Evolutionary conservation across 2,329 filamentous ascomycete genomes (phyloP).

Genomic region (Zasmidium citrigriseum): DNA sequence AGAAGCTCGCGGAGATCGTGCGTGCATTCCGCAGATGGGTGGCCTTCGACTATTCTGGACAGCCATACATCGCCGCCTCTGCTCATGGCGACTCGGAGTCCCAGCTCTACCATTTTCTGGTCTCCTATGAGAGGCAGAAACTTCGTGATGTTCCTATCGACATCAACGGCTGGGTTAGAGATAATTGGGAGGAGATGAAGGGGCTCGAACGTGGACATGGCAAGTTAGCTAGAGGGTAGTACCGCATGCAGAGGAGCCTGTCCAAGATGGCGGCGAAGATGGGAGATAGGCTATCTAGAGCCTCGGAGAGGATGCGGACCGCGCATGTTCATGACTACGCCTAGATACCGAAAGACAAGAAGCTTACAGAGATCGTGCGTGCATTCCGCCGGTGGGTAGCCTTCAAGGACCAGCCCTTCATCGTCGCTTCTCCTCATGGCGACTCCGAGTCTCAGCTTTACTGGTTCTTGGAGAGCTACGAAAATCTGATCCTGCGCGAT

Average conservation of each 20-base stretch:
- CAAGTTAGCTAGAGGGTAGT: no score
- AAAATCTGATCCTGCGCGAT: slow-evolving; percentile 11
- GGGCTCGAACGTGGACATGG: no score
- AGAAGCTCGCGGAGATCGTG: slow-evolving; percentile 29
- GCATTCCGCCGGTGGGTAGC: slow-evolving; percentile 30
- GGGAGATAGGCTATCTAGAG: no score
- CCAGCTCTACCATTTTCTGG: slow-evolving; percentile 23
- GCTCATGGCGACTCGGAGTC: slow-evolving; percentile 26
- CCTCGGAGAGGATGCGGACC: no score
- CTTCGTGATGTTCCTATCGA: no score
- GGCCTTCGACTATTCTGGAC: slow-evolving; percentile 12
- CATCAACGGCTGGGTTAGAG: no score
- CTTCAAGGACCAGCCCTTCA: slow-evolving; percentile 10
- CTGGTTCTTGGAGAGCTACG: background rate
- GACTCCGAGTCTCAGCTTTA: slow-evolving; percentile 22
- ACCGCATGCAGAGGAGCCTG: no score
- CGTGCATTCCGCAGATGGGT: slow-evolving; percentile 32
- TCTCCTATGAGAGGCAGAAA: no score
- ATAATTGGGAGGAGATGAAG: no score
- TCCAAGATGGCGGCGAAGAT: no score
- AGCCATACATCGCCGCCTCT: slow-evolving; percentile 13
- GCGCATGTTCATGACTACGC: no score
- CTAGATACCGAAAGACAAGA: slow-evolving; percentile 21
- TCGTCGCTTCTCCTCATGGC: slow-evolving; percentile 18
- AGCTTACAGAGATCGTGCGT: slow-evolving; percentile 30